Evolutionary conservation across 208 protist species (phyloP), one percentile per base, ranked within the genome.

Genomic region (Cochliopodium minus): DNA sequence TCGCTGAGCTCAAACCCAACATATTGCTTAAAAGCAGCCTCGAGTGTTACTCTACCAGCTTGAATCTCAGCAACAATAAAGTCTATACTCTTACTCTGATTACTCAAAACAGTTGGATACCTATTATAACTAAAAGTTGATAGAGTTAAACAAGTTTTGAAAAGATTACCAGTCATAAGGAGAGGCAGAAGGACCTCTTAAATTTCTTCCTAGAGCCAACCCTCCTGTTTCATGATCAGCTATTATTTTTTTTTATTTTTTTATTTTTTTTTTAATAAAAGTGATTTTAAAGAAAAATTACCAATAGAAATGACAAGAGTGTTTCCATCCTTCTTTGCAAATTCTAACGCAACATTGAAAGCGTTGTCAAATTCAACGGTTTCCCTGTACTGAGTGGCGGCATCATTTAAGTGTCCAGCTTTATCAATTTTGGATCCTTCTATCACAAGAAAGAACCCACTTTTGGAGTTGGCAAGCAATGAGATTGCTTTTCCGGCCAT

Each of bases 191-290:
- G n/a, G n/a, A n/a, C n/a, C n/a, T n/a, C n/a, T 20, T 4, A 54
- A 15, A 40, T 26, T 4, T 40, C 33, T 40, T 29, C n/a, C 29
- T 4, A 54, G 6, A 29, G 32, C 28, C 0, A 54, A 7, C 25
- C 49, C 49, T 20, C 49, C 49, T 29, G 49, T 54, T 29, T 54
- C 49, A 54, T 54, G 49, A 40, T 54, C 49, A n/a, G 49, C 49
- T n/a, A n/a, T n/a, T n/a, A n/a, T n/a, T n/a, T n/a, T n/a, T n/a
- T n/a, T n/a, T n/a, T n/a, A n/a, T n/a, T n/a, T n/a, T n/a, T n/a
- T n/a, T n/a, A n/a, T n/a, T n/a, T n/a, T n/a, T n/a, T n/a, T n/a
- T n/a, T n/a, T n/a, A n/a, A n/a, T n/a, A n/a, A n/a, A n/a, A n/a
- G n/a, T n/a, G n/a, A n/a, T n/a, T n/a, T n/a, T n/a, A n/a, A n/a